Evolutionary conservation across 139 green algal species (phyloP), one percentile per base, ranked within the genome.

Genomic region (Chlorella vulgaris): DNA sequence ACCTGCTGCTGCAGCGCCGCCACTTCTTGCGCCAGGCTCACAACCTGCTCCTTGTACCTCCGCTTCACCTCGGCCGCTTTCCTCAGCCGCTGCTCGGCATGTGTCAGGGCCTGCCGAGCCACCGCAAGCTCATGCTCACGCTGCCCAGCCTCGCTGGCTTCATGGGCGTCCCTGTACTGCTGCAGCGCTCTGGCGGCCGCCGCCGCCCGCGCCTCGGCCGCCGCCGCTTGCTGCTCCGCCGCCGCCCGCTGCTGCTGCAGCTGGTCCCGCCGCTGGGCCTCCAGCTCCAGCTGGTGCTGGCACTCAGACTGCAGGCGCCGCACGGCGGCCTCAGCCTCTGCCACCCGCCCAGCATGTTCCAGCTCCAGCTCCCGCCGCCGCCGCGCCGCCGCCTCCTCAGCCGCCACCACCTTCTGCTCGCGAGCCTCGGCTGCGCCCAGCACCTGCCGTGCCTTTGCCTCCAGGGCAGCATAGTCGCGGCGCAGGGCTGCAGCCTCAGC

Each of bases 231-330:
- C 35, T 70, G 26, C 35, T 78, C 62, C 29, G 60, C 62, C 39
- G 78, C 71, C n/a, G 67, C 47, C 13, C 39, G 24, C 55, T 61
- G 51, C 40, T 69, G 67, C 55, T 53, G 33, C 67, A 80, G 33
- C 36, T 84, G 69, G 13, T 47, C 43, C 22, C 53, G 58, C 0
- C 67, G 79, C 69, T 71, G 53, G 2, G 35, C 47, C 76, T 87
- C 82, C 36, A 90, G 61, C 68, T 87, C 82, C 28, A 91, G 55
- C 79, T 88, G 78, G 43, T 88, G 81, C 77, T 91, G 74, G 76
- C 78, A 88, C 65, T 88, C 76, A 35, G 84, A 69, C 81, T 90
- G 81, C 69, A 87, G 65, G 5, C 80, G 69, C 4, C 74, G 51
- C 60, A 88, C 78, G 7, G 66, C 43, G 1, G 65, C 66, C 66